Percentiles rank a stretch among this genome's conserved stretches.
Conservation (phyloP, 2,329 filamentous ascomycete genomes). For the Pyrenophora teres region DNA sequence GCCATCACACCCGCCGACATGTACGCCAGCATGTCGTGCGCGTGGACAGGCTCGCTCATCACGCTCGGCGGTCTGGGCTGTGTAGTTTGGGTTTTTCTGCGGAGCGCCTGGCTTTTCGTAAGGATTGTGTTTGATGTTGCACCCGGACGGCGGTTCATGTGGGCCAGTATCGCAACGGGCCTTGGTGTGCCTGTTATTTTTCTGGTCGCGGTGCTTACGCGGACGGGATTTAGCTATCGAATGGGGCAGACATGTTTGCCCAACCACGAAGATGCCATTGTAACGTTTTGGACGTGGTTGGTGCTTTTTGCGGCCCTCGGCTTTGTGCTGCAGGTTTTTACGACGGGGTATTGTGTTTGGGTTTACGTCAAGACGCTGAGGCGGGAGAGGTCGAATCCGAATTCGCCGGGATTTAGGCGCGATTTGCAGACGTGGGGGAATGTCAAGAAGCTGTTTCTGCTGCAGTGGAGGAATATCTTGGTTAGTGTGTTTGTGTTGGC, state of each 20-base stretch:
- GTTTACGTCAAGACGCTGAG: constrained; percentile 38
- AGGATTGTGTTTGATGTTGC: constrained; percentile 46
- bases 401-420: neutral
- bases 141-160: constrained; percentile 38
- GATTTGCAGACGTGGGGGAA: constrained; percentile 28
- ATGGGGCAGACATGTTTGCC: constrained; percentile 44
- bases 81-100: constrained; percentile 68
- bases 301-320: constrained; percentile 38
- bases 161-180: constrained; percentile 37
- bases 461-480: constrained; percentile 39
- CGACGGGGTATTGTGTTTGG: constrained; percentile 42
- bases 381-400: constrained; percentile 12
- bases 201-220: constrained; percentile 36
- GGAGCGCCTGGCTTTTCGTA: constrained; percentile 47
- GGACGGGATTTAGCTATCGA: constrained; percentile 47
- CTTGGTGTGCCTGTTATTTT: constrained; percentile 23
- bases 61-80: constrained; percentile 78
- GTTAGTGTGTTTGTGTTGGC: constrained; percentile 33
- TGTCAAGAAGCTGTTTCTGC: constrained; percentile 28
- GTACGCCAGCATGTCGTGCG: constrained; percentile 73
- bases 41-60: constrained; percentile 76
- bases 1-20: constrained; percentile 85
- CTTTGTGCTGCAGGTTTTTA: constrained; percentile 38
- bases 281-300: constrained; percentile 47
- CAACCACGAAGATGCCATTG: constrained; percentile 41